Percentiles rank a stretch among this genome's conserved stretches.
These are phyloP conservation scores for Fusarium redolens DNA, from an alignment of 2,329 filamentous ascomycete genomes.

Conservation along the genomic window DNA sequence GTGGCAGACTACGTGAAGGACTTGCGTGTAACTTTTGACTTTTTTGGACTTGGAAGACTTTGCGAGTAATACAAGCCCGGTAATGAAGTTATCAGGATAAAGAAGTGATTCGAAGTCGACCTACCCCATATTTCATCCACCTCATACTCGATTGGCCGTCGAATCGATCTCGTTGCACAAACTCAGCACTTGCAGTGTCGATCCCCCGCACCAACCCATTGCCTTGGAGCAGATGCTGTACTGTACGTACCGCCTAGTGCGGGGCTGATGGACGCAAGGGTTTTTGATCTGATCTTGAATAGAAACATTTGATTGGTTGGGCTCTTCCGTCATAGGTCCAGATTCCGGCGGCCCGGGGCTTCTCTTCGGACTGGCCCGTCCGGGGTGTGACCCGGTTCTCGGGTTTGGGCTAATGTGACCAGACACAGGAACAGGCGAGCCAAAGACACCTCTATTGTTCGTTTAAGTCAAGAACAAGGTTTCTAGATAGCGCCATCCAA, in stretches of 20 bases:
- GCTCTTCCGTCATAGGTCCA: slow-evolving; percentile 3
- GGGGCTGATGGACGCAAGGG: not conserved
- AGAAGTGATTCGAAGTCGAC: not conserved
- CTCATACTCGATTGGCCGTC: not conserved
- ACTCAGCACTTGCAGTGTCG: slow-evolving; percentile 35
- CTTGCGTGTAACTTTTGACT: not conserved
- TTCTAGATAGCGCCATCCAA: not conserved
- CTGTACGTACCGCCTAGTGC: not conserved
- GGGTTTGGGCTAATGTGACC: slow-evolving; percentile 9
- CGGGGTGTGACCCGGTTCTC: slow-evolving; percentile 18
- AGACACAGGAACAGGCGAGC: not conserved
- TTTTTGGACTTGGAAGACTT: not conserved
- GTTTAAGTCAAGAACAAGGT: slow-evolving; percentile 11
- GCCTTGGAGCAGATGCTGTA: slow-evolving; percentile 10
- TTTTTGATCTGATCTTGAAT: not conserved
- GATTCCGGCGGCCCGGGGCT: not conserved
- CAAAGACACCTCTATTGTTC: not conserved
- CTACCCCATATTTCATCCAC: not conserved
- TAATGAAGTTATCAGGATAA: not conserved
- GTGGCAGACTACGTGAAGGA: not conserved
- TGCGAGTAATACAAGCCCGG: not conserved
- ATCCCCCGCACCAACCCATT: slow-evolving; percentile 32
- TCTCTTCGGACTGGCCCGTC: slow-evolving; percentile 27
- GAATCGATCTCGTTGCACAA: not conserved
- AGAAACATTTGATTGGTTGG: not conserved